Conservation (phyloP, 371 early-diverging fungal genomes). For the Zopfochytrium polystomum region DNA sequence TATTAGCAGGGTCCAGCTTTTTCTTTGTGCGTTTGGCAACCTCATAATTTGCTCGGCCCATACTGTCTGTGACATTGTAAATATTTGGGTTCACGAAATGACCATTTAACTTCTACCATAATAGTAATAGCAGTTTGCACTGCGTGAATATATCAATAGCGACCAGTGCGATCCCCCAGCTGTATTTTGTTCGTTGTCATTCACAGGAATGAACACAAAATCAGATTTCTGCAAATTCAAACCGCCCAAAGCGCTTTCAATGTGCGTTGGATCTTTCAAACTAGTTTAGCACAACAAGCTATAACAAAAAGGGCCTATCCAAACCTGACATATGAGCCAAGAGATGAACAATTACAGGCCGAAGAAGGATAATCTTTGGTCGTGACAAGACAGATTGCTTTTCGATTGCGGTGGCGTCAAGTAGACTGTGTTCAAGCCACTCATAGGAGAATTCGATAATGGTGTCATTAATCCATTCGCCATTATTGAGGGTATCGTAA, state of each 20-base stretch:
- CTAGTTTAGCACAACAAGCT: too few species aligned
- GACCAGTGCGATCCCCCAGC: slow-evolving; percentile 34
- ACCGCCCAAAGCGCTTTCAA: too few species aligned
- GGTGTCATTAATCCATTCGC: slow-evolving; percentile 59
- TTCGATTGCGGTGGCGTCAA: not conserved
- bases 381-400: too few species aligned
- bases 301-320: too few species aligned
- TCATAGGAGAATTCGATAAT: slow-evolving; percentile 57
- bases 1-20: too few species aligned
- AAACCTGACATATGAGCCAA: too few species aligned
- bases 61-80: too few species aligned
- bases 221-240: slow-evolving; percentile 7
- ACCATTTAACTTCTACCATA: slow-evolving; percentile 13
- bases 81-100: too few species aligned
- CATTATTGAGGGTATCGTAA: slow-evolving; percentile 45
- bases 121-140: slow-evolving; percentile 24
- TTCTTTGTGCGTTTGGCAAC: too few species aligned
- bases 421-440: slow-evolving; percentile 41
- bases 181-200: slow-evolving; percentile 21
- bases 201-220: slow-evolving; percentile 28
- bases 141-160: slow-evolving; percentile 24
- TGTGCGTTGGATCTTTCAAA: too few species aligned
- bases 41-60: too few species aligned
- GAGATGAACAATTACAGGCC: slow-evolving; percentile 23
- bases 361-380: slow-evolving; percentile 7